Evolutionary conservation across 148 eudicot species (phyloP), one percentile per base, ranked within the genome.

Genomic region (Vaccinium macrocarpon): DNA sequence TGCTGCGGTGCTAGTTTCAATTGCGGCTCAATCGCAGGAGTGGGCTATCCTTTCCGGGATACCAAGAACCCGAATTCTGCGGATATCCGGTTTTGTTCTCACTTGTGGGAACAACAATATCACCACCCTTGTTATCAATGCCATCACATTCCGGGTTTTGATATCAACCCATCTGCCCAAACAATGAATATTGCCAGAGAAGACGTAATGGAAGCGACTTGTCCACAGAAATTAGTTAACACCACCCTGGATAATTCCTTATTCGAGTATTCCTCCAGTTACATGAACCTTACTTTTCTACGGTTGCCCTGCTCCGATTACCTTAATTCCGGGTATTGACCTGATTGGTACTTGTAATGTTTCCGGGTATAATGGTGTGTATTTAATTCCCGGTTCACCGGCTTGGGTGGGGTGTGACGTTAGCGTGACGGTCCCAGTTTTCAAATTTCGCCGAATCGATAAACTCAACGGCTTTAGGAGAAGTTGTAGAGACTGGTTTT

Each of bases 1-100:
- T 35, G n/a, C 51, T 89, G 89, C 72, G 75, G 71, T 16, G 48
- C 49, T 8, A n/a, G 61, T 1, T 89, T 84, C 84, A 84, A 6
- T 21, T 89, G 91, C 11, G 89, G 90, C 21, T 7, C 70, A 10
- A 75, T 89, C 84, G 61, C 88, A 25, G 81, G 86, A 50, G 55
- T 89, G 14, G 87, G 73, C 23, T 89, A 89, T 77, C 91, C 91
- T 13, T 89, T 89, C 81, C 83, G 84, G 86, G 90, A 66, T 4
- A 6, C 13, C 18, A 19, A 14, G 70, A 82, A 19, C 87, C 89
- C 3, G 61, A 25, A 1, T 53, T 79, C 75, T 89, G 91, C 27
- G 91, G 91, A 18, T 83, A 89, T 35, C 89, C 90, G n/a, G 84
- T 5, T 56, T 87, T 2, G 87, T n/a, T 6, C 91, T 89, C 76